Base-by-base conservation (phyloP, 352 stramenopile species). In the Globisporangium irregulare region DNA sequence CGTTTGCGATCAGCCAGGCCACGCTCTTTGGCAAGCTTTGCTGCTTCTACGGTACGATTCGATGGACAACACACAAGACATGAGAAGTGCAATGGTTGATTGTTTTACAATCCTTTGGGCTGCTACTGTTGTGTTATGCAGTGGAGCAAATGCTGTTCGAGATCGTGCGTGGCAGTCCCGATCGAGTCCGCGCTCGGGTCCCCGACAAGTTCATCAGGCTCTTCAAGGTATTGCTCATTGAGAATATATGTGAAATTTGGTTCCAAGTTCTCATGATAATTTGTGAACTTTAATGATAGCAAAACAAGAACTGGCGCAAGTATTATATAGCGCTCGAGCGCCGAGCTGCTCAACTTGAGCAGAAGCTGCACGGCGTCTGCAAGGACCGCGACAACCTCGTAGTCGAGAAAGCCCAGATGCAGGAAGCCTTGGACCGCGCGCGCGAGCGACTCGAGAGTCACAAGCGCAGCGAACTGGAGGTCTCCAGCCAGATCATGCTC, bases 231-330 rank as follows among this genome's bases (percentile, higher is more conserved):
- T 46, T 62, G 7, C 5, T 4, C 24, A 12, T 15, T 59, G 6
- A 7, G 3, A 27, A 36, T 24, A 14, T n/a, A 8, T 58, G 1
- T 14, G 41, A 8, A n/a, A 50, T 22, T n/a, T 50, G 41, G 41
- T 50, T 50, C 6, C 15, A 15, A 50, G 15, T 50, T 5, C 15
- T n/a, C 2, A 4, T 27, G 8, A 55, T 4, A 64, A 53, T 54
- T 15, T 64, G n/a, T 10, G 24, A 32, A 32, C 29, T 24, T 56
- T 14, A 8, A 12, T 1, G 7, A 25, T 25, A 86, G 69, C 84
- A 93, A 80, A 89, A 76, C 59, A 85, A 84, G 59, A 87, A 85
- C 57, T 92, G 84, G 82, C 73, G 81, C 3, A 93, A 90, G 54
- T 90, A 91, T 54, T 91, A 84, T 63, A 65, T 79, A 3, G 65